Percentiles rank a stretch among this genome's conserved stretches.
Evolutionary conservation across 495 filamentous ascomycete species (phyloP).

Genomic region (Hypoxylon rickii): DNA sequence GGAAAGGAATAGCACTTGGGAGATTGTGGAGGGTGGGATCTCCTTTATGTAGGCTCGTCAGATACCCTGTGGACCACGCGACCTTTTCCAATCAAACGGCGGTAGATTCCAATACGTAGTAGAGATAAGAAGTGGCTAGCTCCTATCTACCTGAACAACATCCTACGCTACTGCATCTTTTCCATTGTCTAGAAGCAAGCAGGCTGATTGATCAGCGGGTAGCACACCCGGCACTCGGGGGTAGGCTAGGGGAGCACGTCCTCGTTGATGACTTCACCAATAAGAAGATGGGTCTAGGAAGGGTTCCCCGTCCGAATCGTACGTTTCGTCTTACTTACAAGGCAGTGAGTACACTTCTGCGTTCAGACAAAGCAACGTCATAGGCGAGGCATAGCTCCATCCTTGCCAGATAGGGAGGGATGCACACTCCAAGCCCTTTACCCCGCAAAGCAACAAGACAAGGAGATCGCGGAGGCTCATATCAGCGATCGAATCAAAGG

Average conservation of each 20-base stretch:
- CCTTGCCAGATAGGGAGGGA: conserved; percentile 19
- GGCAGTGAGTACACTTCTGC: conserved; percentile 19
- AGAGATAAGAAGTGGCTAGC: not conserved
- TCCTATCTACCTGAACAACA: too few species aligned
- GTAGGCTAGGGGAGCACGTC: conserved; percentile 1
- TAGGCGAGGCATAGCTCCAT: conserved; percentile 26
- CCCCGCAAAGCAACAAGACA: conserved; percentile 37
- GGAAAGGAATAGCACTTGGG: too few species aligned
- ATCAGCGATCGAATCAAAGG: conserved; percentile 25
- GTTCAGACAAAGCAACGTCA: conserved; percentile 25
- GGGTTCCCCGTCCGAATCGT: conserved; percentile 6
- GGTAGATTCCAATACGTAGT: conserved; percentile 7
- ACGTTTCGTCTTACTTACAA: too few species aligned
- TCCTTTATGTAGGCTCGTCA: conserved; percentile 22
- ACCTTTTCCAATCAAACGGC: conserved; percentile 10
- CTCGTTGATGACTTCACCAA: conserved; percentile 40
- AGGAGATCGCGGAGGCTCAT: conserved; percentile 27
- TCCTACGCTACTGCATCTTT: conserved; percentile 20
- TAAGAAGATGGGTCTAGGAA: conserved; percentile 18
- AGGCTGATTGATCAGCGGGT: conserved; percentile 23
- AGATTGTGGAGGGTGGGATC: conserved; percentile 4
- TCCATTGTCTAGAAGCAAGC: conserved; percentile 5
- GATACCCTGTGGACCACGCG: conserved; percentile 8
- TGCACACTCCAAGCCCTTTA: conserved; percentile 21
- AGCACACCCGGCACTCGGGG: conserved; percentile 7